Conservation (phyloP, 2,329 filamentous ascomycete genomes). For the Fusarium stilboides region DNA sequence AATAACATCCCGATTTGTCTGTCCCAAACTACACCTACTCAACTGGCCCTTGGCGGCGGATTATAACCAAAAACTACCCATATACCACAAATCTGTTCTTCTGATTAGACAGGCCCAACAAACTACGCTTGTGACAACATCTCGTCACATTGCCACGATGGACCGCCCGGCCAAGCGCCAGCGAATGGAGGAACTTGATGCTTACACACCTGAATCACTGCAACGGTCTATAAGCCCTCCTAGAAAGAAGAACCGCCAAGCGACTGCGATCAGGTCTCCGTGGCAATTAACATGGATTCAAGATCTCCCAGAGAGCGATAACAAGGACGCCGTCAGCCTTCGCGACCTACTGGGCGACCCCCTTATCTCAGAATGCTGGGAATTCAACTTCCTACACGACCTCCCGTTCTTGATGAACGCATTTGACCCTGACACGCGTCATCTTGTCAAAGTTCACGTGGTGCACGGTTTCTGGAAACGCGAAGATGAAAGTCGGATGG, state of each 20-base stretch:
- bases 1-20: slow-evolving; percentile 2
- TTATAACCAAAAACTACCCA: background rate
- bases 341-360: slow-evolving; percentile 80
- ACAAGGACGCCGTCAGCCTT: slow-evolving; percentile 76
- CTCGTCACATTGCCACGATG: slow-evolving; percentile 46
- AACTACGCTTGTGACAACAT: too few species aligned
- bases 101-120: background rate
- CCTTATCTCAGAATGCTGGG: slow-evolving; percentile 79
- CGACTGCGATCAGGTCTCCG: slow-evolving; percentile 68
- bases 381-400: slow-evolving; percentile 78
- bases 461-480: slow-evolving; percentile 77
- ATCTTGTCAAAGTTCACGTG: slow-evolving; percentile 67
- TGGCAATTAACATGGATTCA: slow-evolving; percentile 79
- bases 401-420: slow-evolving; percentile 69
- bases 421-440: slow-evolving; percentile 66
- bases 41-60: background rate
- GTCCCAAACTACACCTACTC: background rate
- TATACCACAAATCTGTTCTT: background rate
- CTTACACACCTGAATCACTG: slow-evolving; percentile 49
- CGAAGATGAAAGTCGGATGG: slow-evolving; percentile 72
- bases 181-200: slow-evolving; percentile 37
- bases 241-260: slow-evolving; percentile 50
- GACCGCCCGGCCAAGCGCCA: slow-evolving; percentile 53
- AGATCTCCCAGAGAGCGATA: slow-evolving; percentile 72
- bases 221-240: slow-evolving; percentile 65